Base-by-base conservation (phyloP, 2,329 filamentous ascomycete species). In the Paracorniculantispora psalliotae region DNA sequence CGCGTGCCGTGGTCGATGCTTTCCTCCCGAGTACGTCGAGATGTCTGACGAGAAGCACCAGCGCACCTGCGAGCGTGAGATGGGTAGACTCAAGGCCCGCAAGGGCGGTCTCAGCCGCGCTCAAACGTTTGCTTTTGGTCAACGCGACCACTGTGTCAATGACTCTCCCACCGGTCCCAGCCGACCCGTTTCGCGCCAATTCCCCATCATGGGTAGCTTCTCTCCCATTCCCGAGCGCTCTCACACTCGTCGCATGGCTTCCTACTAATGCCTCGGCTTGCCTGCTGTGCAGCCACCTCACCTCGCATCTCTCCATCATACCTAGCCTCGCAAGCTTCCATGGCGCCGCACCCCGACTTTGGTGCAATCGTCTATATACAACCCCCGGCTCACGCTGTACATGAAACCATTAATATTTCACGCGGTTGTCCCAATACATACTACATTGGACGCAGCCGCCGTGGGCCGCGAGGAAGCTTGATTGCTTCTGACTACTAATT, bases 21-120 rank as follows among this genome's bases (percentile, higher is more conserved):
- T 87, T 67, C 94, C 94, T 23, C 92, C 96, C 68, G 92, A 93
- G 70, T 99, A 99, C 70, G 91, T 99, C 61, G 92, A 94, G 74
- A 99, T 99, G 94, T 89, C 87, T 64, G 91, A 90, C 64, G 89
- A 93, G 71, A 91, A 93, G 71, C 92, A 99, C 74, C 90, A 91
- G 67, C 87, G 87, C 68, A 94, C 92, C 46, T 97, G 94, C 72
- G 94, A 99, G 78, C 89, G 91, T 66, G 93, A 96, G 68, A 88
- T 99, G 80, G 91, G 92, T 68, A 92, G 92, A 71, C 85, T 99
- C 67, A 93, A 96, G 74, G 89, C 94, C 71, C 86, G 92, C 67
- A 89, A 90, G 66, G 94, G 93, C 68, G 94, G 93, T 69, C 81
- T 99, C 59, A 84, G 85, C 71, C 86, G 94, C 63, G 92, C 94